Evolutionary conservation across 2,329 filamentous ascomycete species (phyloP).

Genomic region (Volutella citrinella): DNA sequence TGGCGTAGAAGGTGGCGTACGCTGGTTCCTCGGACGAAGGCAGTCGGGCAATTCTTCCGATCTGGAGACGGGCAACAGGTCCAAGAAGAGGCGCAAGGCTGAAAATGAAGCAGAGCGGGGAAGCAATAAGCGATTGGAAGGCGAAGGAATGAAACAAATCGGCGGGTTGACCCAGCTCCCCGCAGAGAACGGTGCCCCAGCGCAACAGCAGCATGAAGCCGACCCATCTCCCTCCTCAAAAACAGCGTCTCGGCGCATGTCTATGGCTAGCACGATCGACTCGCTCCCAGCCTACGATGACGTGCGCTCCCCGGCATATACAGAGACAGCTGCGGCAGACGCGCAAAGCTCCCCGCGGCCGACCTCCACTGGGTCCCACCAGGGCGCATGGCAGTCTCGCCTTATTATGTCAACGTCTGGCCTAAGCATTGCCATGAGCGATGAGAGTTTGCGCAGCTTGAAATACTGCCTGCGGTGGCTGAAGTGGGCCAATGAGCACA

Average conservation of each 20-base stretch:
- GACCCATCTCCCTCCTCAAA: slow-evolving; percentile 29
- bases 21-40: slow-evolving; percentile 71
- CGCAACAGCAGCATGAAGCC: slow-evolving; percentile 12
- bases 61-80: slow-evolving; percentile 42
- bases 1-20: slow-evolving; percentile 80
- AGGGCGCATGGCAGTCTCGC: slow-evolving; percentile 69
- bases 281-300: slow-evolving; percentile 83
- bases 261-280: slow-evolving; percentile 67
- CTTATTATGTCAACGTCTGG: slow-evolving; percentile 89
- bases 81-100: slow-evolving; percentile 59
- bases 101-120: slow-evolving; percentile 36
- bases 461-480: slow-evolving; percentile 82
- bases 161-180: slow-evolving; percentile 16
- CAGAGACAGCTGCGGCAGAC: slow-evolving; percentile 49
- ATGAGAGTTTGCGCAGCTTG: slow-evolving; percentile 79
- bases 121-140: slow-evolving; percentile 28
- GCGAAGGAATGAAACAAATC: slow-evolving; percentile 26
- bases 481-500: slow-evolving; percentile 75
- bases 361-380: slow-evolving; percentile 28
- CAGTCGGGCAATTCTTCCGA: slow-evolving; percentile 47
- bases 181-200: too few species aligned
- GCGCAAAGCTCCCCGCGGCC: slow-evolving; percentile 27
- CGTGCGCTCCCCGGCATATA: slow-evolving; percentile 70
- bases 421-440: slow-evolving; percentile 85
- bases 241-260: slow-evolving; percentile 50